Evolutionary conservation across 2,329 filamentous ascomycete genomes (phyloP), one percentile per base, ranked within the genome.

Genomic region (Microdochium trichocladiopsis): DNA sequence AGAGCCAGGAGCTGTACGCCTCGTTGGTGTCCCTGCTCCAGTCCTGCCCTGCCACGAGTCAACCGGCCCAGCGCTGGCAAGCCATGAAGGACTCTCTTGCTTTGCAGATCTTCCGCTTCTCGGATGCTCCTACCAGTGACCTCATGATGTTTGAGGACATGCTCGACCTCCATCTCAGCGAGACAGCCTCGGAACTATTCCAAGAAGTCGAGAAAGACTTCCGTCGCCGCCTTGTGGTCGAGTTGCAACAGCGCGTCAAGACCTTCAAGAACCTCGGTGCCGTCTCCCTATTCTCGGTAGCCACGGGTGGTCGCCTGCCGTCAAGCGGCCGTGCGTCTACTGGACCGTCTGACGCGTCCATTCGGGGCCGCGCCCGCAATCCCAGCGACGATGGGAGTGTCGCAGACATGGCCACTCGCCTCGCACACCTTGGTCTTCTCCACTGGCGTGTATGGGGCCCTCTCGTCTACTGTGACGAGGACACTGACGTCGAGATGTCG

Each of bases 391-490:
- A 82, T 49, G 74, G 72, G 45, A 75, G 77, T 31, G 62, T 88
- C 36, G 76, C 78, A 45, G 85, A 90, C 53, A 82, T 96, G 66
- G 83, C 89, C 1, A 86, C 84, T 47, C 83, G 89, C 47, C 77
- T 96, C 50, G 86, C 90, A 5, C 93, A 96, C 63, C 82, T 96
- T 47, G 84, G 88, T 14, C 78, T 94, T 5, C 72, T 97, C 23
- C 91, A 96, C 69, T 96, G 92, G 91, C 81, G 89, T 49, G 87
- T 96, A 2, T 97, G 92, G 90, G 80, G 82, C 1, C 81, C 82
- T 2, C 74, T 95, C 51, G 83, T 87, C 12, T 96, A 96, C 64
- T 58, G 71, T 14, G 68, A 67, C 24, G 75, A 73, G n/a, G 33
- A 60, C 23, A 48, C 54, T 36, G 61, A 65, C 41, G 56, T 49